Evolutionary conservation across 106 monocot species (phyloP), one percentile per base, ranked within the genome.

Genomic region (Apostasia ramifera): DNA sequence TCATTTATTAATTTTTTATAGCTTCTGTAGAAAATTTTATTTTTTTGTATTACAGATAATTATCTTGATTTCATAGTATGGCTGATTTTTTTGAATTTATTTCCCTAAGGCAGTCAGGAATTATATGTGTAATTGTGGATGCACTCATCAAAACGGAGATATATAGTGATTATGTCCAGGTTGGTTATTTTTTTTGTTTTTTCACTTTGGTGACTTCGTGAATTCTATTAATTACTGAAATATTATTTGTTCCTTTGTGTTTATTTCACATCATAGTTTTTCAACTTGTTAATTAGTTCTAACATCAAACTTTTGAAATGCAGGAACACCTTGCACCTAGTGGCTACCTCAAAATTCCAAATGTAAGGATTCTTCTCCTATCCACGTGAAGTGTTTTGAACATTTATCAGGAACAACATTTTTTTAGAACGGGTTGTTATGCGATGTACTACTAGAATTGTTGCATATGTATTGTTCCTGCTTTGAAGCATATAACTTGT

Each of bases 311-410:
- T 14, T 47, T 9, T 54, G 49, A 73, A 74, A 70, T 79, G 66
- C 92, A 99, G 98, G 78, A 59, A 12, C 92, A 90, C 70, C 71
- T 99, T 66, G 90, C 90, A 63, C 93, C 93, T 46, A 85, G 92
- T 69, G 93, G 98, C 46, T 99, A 93, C 80, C 63, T 93, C 15
- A 99, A 99, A 66, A 99, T 93, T 82, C 98, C 98, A 52, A 90
- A 82, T 57, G 98, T 99, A 54, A 90, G 90, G 81, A 53, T 67
- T 71, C 44, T 10, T 50, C n/a, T 75, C 55, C 45, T 2, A 54
- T 47, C 45, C 52, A 44, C 26, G 12, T 47, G 44, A 42, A 61
- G 1, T 9, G 10, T 61, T 41, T 11, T 61, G 41, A 2, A 8
- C 40, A 58, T 61, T 26, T 26, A 26, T 26, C 26, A 26, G 26